Base-by-base conservation (phyloP, 139 green algal species). In the Bryopsis sp. region DNA sequence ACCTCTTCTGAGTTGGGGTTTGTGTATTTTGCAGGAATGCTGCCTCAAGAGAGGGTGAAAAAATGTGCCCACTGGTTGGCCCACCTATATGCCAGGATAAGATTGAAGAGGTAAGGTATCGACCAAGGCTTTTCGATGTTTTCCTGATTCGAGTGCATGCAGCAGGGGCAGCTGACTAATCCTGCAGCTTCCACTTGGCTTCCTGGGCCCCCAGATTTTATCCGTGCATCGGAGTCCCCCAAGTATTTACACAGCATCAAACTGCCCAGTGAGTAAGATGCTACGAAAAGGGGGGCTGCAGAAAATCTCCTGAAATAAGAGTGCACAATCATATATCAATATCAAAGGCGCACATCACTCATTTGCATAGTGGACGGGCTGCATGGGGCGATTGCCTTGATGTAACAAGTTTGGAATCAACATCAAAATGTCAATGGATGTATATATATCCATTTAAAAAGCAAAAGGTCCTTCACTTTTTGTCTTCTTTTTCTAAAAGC, bases 191-290 rank as follows among this genome's bases (percentile, higher is more conserved):
- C 36, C 54, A 76, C 28, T 48, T 28, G 37, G 47, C 62, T 64
- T 22, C 62, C 69, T 72, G 37, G 34, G 63, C 32, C 19, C 60
- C 54, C 7, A 7, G 29, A 19, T 65, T 65, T 33, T 43, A 0
- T 22, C 24, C 76, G 75, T 26, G 33, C 67, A 70, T 88, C 85
- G 15, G 79, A 78, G 62, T 90, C 81, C 37, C 74, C 82, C 19
- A 89, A 50, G 70, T 90, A 92, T 72, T 90, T 92, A 50, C 78
- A 84, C 2, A 92, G 78, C 58, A 89, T 82, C 2, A 92, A 46
- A 63, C 74, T 79, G 28, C 86, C 86, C 2, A 92, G 72, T 28
- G 82, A 89, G 71, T 88, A 92, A n/a, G 81, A 82, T 8, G 80
- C 84, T 2, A 81, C 86, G 54, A 84, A 75, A 5, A 89, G 15